These are phyloP conservation scores for Ilyonectria mors-panacis DNA, from an alignment of 2,329 filamentous ascomycete genomes.

Conservation along the genomic window DNA sequence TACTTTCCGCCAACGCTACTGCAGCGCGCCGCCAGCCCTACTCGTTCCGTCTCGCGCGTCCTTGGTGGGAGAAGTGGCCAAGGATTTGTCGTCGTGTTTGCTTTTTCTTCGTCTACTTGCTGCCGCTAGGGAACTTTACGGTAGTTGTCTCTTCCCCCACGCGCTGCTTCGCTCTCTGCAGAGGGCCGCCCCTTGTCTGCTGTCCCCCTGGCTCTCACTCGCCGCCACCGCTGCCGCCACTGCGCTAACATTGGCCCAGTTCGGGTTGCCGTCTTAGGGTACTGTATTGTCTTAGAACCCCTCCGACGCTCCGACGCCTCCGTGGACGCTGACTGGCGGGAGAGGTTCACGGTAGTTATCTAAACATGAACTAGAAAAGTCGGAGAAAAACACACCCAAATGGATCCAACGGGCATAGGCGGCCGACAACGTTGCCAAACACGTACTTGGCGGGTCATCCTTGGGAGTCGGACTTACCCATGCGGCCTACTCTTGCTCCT, in stretches of 20 bases:
- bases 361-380: not conserved
- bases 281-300: no score
- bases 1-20: conserved; percentile 22
- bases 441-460: conserved; percentile 7
- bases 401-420: conserved; percentile 6
- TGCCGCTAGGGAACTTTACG: conserved; percentile 8
- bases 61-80: not conserved
- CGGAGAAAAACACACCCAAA: not conserved
- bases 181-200: not conserved
- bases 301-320: no score
- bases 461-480: conserved; percentile 9
- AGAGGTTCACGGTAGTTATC: not conserved
- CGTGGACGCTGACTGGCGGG: no score
- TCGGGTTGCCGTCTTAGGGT: no score
- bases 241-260: no score
- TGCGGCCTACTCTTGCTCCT: conserved; percentile 8
- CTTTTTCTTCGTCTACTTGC: conserved; percentile 13
- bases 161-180: conserved; percentile 5
- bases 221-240: not conserved
- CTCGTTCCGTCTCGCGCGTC: conserved; percentile 4
- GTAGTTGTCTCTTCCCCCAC: conserved; percentile 43
- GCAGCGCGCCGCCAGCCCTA: conserved; percentile 15
- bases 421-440: conserved; percentile 11
- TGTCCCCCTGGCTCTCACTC: not conserved
- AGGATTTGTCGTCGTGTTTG: not conserved